Percentiles rank a stretch among this genome's conserved stretches.
phyloP scores from a whole-genome alignment of 805 yeast species.

The Teunomyces barrocoloradensis region DNA sequence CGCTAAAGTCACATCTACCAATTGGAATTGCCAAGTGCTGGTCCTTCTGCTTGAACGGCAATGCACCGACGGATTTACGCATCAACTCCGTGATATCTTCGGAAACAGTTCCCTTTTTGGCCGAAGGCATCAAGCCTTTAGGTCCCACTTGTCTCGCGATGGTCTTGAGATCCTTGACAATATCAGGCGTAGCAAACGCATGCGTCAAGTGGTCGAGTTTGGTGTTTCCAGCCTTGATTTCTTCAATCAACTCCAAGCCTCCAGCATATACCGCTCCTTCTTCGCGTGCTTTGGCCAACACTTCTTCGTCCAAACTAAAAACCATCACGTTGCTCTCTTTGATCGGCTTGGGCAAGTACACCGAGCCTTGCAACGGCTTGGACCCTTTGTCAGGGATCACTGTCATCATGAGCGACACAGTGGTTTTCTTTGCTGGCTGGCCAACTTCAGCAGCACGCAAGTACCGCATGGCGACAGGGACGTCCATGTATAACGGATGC shows the following conservation, averaged over 20 bases:
- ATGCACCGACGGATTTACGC: slow-evolving; percentile 56
- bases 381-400: slow-evolving; percentile 75
- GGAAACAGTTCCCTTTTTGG: slow-evolving; percentile 81
- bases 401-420: slow-evolving; percentile 60
- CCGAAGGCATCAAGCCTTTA: slow-evolving; percentile 82
- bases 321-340: slow-evolving; percentile 65
- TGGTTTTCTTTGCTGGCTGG: slow-evolving; percentile 65
- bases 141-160: slow-evolving; percentile 87
- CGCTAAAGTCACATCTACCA: slow-evolving; percentile 76
- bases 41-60: slow-evolving; percentile 75
- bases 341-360: slow-evolving; percentile 70
- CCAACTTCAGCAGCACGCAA: slow-evolving; percentile 92
- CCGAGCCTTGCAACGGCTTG: slow-evolving; percentile 67
- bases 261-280: slow-evolving; percentile 68
- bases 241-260: slow-evolving; percentile 64
- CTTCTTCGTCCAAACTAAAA: slow-evolving; percentile 57
- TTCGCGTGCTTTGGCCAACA: slow-evolving; percentile 49
- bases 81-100: slow-evolving; percentile 59
- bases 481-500: slow-evolving; percentile 67
- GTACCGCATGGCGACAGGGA: slow-evolving; percentile 71
- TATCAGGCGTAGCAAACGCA: slow-evolving; percentile 83
- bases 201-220: slow-evolving; percentile 59
- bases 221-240: slow-evolving; percentile 51
- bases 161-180: slow-evolving; percentile 57
- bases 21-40: slow-evolving; percentile 62